Percentiles rank a stretch among this genome's conserved stretches.
These are phyloP conservation scores for Myriosclerotinia curreyana DNA, from an alignment of 2,329 filamentous ascomycete species.

Conservation along the genomic window DNA sequence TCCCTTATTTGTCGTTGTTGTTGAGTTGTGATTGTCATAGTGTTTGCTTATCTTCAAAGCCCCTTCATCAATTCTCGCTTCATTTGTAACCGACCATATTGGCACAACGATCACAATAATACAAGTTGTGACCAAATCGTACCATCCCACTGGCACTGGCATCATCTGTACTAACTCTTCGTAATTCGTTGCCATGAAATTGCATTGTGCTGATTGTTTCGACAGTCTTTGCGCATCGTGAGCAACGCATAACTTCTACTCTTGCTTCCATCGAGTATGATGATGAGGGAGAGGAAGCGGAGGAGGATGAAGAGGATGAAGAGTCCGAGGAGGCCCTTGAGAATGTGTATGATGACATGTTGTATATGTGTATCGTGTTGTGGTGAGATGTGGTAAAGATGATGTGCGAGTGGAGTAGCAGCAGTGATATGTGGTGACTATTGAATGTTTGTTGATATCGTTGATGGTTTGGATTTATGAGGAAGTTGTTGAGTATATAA, in stretches of 20 bases:
- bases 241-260: conserved; percentile 60
- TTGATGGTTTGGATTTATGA: not conserved
- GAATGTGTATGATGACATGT: conserved; percentile 5
- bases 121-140: conserved; percentile 61
- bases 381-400: not conserved
- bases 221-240: conserved; percentile 58
- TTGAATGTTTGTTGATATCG: not conserved
- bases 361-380: not conserved
- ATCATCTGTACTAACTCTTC: conserved; percentile 50
- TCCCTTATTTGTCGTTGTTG: not conserved
- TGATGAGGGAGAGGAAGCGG: conserved; percentile 28
- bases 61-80: conserved; percentile 31
- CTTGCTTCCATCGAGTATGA: conserved; percentile 27
- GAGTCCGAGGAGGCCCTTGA: conserved; percentile 29
- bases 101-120: conserved; percentile 64
- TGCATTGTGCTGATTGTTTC: conserved; percentile 51
- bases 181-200: conserved; percentile 23
- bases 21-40: not conserved
- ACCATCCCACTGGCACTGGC: conserved; percentile 59
- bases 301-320: conserved; percentile 26
- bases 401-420: conserved; percentile 14
- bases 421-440: not conserved
- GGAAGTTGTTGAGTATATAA: not conserved
- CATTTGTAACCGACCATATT: conserved; percentile 62
- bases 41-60: conserved; percentile 4